Evolutionary conservation across 768 basidiomycete genomes (phyloP), one percentile per base, ranked within the genome.

Genomic region (Tylopilus vinaceipallidus): DNA sequence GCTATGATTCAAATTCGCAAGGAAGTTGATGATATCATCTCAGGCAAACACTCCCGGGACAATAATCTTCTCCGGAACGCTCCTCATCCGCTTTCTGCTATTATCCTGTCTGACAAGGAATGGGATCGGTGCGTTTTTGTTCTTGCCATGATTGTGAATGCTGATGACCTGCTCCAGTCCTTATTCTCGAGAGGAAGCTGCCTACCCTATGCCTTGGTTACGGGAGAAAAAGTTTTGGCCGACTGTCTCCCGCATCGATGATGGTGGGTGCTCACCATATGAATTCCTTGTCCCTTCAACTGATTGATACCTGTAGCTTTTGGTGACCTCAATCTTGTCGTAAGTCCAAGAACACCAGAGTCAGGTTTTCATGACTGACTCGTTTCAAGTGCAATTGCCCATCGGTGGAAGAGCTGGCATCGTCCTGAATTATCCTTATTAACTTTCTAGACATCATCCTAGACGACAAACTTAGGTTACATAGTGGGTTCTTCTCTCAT

Each of bases 181-280:
- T 13, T 98, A 98, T 67, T 82, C 91, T 39, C 88, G 94, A 30
- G 81, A 91, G 56, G 78, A 83, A 53, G 95, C 97, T n/a, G 94
- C 82, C 8, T 98, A 91, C 68, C 95, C 97, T 20, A 67, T 92
- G 53, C 78, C 86, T 12, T 89, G 83, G 76, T 76, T 99, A 26
- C 74, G 75, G 42, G 86, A 89, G 69, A 88, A 81, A 75, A 99
- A 99, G 71, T 95, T 98, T 73, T 99, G 97, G 97, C 95, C 97
- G 1, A 79, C 89, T 5, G 88, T 95, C 36, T 86, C 90, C 5
- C 79, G 95, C 40, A 81, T 99, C 44, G 95, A 98, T 62, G 95
- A 98, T 74, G 88, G 92, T 94, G 65, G 63, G 85, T 70, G 13
- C n/a, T 11, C 41, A 3, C 14, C 17, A 36, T 23, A 19, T 38